Conservation (phyloP, 148 eudicot species). For the Spergularia marina region DNA sequence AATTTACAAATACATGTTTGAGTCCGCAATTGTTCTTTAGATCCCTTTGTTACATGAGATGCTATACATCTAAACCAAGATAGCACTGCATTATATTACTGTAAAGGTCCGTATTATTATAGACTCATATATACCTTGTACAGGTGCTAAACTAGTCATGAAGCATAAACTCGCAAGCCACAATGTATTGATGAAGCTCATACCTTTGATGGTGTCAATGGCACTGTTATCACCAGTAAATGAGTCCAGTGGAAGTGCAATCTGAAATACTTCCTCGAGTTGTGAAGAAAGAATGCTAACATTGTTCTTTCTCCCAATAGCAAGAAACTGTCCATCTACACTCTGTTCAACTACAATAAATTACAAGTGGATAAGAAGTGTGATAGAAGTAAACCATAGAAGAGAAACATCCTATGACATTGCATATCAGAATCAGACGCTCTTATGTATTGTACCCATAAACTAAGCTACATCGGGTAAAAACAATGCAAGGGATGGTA, state of each 20-base stretch:
- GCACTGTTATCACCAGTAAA: constrained; percentile 47
- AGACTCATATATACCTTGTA: background rate
- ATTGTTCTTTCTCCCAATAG: constrained; percentile 57
- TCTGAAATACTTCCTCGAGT: constrained; percentile 50
- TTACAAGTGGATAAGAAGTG: constrained; percentile 2
- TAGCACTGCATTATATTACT: background rate
- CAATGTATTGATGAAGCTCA: background rate
- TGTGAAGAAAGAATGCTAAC: constrained; percentile 63
- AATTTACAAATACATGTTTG: no score
- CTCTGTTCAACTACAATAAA: constrained; percentile 77
- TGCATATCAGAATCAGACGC: background rate
- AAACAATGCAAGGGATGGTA: background rate
- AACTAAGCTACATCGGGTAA: background rate
- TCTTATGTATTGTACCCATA: constrained; percentile 3
- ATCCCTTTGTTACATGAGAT: no score
- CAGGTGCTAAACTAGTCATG: background rate
- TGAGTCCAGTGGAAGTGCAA: constrained; percentile 49
- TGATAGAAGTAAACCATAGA: background rate
- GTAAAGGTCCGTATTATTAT: background rate
- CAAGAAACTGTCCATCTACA: constrained; percentile 52
- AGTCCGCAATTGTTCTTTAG: no score
- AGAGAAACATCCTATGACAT: background rate
- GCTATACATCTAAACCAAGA: no score
- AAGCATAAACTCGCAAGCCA: constrained; percentile 21
- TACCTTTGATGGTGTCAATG: constrained; percentile 56